Evolutionary conservation across 2,329 filamentous ascomycete genomes (phyloP).

Genomic region (Pseudogymnoascus sp.): DNA sequence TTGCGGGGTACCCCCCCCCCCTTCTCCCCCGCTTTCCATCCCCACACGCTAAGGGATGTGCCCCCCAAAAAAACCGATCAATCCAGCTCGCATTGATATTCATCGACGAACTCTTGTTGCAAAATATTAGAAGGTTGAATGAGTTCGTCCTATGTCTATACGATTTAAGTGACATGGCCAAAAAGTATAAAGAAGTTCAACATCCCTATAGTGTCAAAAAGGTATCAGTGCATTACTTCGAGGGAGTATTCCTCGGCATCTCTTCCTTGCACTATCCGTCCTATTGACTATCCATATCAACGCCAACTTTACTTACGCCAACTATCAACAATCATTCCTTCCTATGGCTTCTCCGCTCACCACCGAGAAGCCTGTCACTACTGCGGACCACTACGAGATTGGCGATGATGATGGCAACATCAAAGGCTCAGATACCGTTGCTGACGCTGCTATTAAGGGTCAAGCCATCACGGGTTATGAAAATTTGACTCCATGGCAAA

Average conservation of each 20-base stretch:
- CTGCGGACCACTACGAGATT: constrained; percentile 5
- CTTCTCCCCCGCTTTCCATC: too few species aligned
- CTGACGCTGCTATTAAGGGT: constrained; percentile 22
- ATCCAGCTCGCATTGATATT: too few species aligned
- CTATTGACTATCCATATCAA: neutral
- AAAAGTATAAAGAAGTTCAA: neutral
- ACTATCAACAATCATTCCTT: neutral
- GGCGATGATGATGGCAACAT: neutral
- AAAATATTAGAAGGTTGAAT: neutral
- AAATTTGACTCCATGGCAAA: constrained; percentile 24
- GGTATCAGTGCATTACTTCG: neutral
- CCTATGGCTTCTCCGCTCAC: constrained; percentile 14
- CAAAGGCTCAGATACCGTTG: constrained; percentile 17
- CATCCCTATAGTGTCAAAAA: neutral
- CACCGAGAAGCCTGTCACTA: constrained; percentile 6
- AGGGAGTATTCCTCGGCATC: neutral
- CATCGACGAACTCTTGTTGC: too few species aligned
- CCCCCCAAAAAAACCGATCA: too few species aligned
- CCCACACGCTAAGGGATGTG: too few species aligned
- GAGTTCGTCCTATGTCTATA: neutral
- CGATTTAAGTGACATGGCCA: neutral
- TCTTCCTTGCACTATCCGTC: neutral
- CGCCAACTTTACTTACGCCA: neutral
- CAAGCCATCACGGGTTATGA: constrained; percentile 26
- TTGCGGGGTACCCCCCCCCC: too few species aligned